Evolutionary conservation across 495 filamentous ascomycete genomes (phyloP).

Genomic region (Melanomma pulvis-pyrius): DNA sequence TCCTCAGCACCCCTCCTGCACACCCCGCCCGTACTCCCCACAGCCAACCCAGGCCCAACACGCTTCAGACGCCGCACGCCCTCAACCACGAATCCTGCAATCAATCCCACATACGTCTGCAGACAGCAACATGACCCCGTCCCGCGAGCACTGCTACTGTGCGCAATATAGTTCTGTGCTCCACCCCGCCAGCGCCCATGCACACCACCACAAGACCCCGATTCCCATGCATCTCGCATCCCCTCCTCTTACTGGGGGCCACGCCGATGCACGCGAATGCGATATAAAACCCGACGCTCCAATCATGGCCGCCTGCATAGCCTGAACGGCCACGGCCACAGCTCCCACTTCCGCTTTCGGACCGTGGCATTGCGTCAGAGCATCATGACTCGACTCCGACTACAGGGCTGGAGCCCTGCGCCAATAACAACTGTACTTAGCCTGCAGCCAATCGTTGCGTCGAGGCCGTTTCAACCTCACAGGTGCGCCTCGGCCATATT

Average conservation of each 20-base stretch:
- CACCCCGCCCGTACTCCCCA: too few species aligned
- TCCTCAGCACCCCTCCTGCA: too few species aligned
- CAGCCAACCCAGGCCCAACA: too few species aligned
- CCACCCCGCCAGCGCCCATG: too few species aligned
- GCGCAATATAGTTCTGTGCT: too few species aligned
- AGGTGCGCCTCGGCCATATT: neutral
- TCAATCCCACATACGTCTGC: too few species aligned
- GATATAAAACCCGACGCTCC: neutral
- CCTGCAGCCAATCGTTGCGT: neutral
- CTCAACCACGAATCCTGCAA: too few species aligned
- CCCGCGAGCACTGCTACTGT: too few species aligned
- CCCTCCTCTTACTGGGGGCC: neutral
- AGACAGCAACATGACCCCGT: too few species aligned
- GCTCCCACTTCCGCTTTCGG: neutral
- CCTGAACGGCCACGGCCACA: neutral
- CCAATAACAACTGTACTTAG: neutral
- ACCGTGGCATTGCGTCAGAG: neutral
- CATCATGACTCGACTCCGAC: neutral
- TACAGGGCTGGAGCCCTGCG: too few species aligned
- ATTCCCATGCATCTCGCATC: neutral
- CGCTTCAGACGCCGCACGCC: too few species aligned
- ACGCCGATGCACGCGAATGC: neutral
- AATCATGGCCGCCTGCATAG: constrained; percentile 3
- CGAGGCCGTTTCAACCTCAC: neutral
- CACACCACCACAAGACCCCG: neutral